These are phyloP conservation scores for Chlamydomonas applanata DNA, from an alignment of 139 green algal species.

Conservation along the genomic window DNA sequence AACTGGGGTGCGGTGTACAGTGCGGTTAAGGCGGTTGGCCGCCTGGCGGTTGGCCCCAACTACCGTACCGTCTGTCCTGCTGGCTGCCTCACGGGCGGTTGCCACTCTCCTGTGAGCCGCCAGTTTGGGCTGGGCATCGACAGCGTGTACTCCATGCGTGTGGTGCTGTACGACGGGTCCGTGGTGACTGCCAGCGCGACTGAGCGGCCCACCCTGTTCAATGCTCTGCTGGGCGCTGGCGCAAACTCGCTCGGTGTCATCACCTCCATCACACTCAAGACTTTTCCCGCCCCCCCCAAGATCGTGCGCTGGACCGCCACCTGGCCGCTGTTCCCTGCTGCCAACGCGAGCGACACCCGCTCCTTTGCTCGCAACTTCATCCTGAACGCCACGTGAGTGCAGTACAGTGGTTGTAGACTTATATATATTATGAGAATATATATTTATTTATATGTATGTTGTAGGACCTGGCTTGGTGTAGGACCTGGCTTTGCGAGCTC, in stretches of 20 bases:
- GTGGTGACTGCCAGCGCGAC: not conserved
- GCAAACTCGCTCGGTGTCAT: conserved; percentile 6
- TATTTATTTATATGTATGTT: too few relatives aligned
- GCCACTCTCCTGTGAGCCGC: conserved; percentile 2
- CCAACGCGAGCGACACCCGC: not conserved
- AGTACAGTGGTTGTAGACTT: too few relatives aligned
- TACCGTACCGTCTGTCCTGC: conserved; percentile 12
- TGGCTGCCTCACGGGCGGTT: conserved; percentile 16
- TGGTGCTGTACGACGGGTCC: conserved; percentile 20
- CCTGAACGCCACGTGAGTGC: too few relatives aligned
- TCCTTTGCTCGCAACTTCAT: too few relatives aligned
- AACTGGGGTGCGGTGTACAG: conserved; percentile 4
- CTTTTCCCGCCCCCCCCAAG: conserved; percentile 6
- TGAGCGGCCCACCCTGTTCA: conserved; percentile 3
- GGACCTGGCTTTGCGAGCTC: too few relatives aligned
- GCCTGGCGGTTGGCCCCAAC: conserved; percentile 4
- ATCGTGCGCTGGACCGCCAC: not conserved
- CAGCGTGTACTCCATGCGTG: not conserved
- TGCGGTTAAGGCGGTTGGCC: not conserved
- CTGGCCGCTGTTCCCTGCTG: not conserved
- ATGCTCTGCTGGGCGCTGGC: conserved; percentile 12
- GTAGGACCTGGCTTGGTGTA: too few relatives aligned
- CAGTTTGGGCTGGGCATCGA: conserved; percentile 17
- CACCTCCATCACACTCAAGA: not conserved
- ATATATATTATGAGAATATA: too few relatives aligned